Percentiles rank a stretch among this genome's conserved stretches.
Evolutionary conservation across 139 green algal genomes (phyloP).

Genomic region (Chlorella sp.): DNA sequence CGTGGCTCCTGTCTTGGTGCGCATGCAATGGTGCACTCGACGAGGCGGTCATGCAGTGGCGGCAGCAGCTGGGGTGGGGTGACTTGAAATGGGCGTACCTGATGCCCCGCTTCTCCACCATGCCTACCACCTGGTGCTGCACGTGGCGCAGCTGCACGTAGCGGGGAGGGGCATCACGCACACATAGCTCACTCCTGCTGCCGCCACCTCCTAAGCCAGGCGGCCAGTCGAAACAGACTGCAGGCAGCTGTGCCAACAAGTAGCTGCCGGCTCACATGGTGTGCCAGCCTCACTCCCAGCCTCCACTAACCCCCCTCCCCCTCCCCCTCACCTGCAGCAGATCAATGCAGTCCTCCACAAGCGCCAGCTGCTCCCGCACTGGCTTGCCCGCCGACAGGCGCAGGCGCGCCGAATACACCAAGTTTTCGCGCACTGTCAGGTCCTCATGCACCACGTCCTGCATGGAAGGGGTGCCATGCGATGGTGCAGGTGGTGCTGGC

Average conservation of each 20-base stretch:
- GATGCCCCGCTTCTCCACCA: constrained; percentile 63
- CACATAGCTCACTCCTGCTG: not conserved
- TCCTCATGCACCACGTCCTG: constrained; percentile 67
- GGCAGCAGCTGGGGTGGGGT: too few species aligned
- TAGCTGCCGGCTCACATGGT: too few species aligned
- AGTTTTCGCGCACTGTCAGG: constrained; percentile 75
- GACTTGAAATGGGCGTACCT: constrained; percentile 36
- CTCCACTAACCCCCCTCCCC: too few species aligned
- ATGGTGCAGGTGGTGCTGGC: too few species aligned
- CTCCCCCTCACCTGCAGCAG: not conserved
- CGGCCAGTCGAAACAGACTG: too few species aligned
- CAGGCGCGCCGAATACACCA: constrained; percentile 74
- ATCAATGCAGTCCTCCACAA: constrained; percentile 44
- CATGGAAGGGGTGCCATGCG: not conserved
- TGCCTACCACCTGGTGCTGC: constrained; percentile 68
- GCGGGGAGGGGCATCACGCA: not conserved
- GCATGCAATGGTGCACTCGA: too few species aligned
- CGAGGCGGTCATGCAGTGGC: not conserved
- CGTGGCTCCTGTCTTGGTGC: too few species aligned
- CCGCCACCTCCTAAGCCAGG: too few species aligned
- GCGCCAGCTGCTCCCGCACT: constrained; percentile 30
- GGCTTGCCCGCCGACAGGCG: constrained; percentile 52
- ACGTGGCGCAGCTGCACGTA: constrained; percentile 45
- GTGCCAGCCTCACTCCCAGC: too few species aligned
- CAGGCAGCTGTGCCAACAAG: too few species aligned